These are phyloP conservation scores for Rugonectria rugulosa DNA, from an alignment of 2,329 filamentous ascomycete species.

Conservation along the genomic window DNA sequence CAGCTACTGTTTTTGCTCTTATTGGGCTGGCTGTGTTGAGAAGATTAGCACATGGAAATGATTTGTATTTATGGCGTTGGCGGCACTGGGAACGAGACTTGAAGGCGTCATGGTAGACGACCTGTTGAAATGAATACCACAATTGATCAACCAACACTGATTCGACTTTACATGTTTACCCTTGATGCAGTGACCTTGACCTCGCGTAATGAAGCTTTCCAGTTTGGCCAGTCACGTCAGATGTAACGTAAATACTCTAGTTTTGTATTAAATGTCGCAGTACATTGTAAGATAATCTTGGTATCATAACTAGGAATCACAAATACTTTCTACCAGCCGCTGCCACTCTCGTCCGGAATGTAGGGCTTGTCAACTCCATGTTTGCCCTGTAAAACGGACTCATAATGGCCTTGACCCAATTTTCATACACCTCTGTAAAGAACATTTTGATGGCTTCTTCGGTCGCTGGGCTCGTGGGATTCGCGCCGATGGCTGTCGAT, in stretches of 20 bases:
- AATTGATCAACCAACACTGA: conserved; percentile 30
- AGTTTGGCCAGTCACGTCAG: too few relatives aligned
- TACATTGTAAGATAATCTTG: conserved; percentile 24
- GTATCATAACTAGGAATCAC: conserved; percentile 51
- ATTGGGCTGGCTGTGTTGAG: conserved; percentile 23
- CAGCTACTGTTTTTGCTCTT: conserved; percentile 6
- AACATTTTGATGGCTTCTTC: conserved; percentile 97
- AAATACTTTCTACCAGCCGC: conserved; percentile 94
- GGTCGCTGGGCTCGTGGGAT: conserved; percentile 87
- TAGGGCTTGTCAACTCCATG: conserved; percentile 83
- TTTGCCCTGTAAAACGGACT: conserved; percentile 92
- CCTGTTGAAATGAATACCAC: conserved; percentile 42
- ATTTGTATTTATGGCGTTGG: conserved; percentile 44
- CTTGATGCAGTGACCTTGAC: too few relatives aligned
- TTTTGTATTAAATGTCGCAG: conserved; percentile 3
- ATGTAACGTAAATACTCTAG: background rate
- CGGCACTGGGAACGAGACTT: conserved; percentile 41
- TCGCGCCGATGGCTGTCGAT: conserved; percentile 78
- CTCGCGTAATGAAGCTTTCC: too few relatives aligned
- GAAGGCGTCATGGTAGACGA: conserved; percentile 47
- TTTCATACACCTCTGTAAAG: conserved; percentile 94
- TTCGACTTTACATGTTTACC: conserved; percentile 13
- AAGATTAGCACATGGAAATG: conserved; percentile 30
- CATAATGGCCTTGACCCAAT: conserved; percentile 97
- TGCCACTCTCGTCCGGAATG: conserved; percentile 83